Conservation (phyloP, 1,284 basidiomycete genomes). For the Ustilago bromivora region DNA sequence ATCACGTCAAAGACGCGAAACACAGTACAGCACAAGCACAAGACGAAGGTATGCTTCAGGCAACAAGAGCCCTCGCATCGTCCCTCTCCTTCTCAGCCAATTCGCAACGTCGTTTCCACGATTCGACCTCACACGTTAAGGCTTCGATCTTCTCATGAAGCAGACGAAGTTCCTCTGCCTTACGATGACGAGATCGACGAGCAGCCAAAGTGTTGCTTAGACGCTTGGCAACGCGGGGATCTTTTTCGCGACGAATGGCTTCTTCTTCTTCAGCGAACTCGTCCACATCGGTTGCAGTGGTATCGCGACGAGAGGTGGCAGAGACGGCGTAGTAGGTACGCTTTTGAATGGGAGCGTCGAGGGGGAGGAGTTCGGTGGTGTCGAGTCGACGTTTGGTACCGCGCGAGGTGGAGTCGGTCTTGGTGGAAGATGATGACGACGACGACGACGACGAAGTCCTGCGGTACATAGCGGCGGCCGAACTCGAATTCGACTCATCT, state of each 20-base stretch:
- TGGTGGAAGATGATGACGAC: conserved; percentile 32
- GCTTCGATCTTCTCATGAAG: conserved; percentile 64
- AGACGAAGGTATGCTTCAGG: conserved; percentile 14
- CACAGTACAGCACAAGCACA: conserved; percentile 12
- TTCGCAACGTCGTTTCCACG: conserved; percentile 66
- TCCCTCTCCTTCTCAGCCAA: conserved; percentile 64
- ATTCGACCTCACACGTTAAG: conserved; percentile 55
- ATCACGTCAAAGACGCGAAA: background rate
- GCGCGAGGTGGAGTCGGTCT: conserved; percentile 24
- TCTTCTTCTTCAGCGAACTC: conserved; percentile 50
- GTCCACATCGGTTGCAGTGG: conserved; percentile 29
- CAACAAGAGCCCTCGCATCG: conserved; percentile 28
- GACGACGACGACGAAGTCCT: conserved; percentile 39
- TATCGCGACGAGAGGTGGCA: conserved; percentile 64
- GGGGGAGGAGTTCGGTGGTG: conserved; percentile 62
- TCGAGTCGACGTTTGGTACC: conserved; percentile 63
- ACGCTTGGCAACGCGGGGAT: conserved; percentile 66
- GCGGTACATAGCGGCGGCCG: conserved; percentile 31
- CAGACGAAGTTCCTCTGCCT: conserved; percentile 64
- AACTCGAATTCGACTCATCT: conserved; percentile 9
- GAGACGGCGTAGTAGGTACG: conserved; percentile 65
- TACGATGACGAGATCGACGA: conserved; percentile 65
- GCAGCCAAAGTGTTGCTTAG: conserved; percentile 69
- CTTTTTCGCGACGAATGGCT: conserved; percentile 55
- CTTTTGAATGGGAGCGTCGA: conserved; percentile 68